Base-by-base conservation (phyloP, 148 eudicot species). In the Mesembryanthemum crystallinum region DNA sequence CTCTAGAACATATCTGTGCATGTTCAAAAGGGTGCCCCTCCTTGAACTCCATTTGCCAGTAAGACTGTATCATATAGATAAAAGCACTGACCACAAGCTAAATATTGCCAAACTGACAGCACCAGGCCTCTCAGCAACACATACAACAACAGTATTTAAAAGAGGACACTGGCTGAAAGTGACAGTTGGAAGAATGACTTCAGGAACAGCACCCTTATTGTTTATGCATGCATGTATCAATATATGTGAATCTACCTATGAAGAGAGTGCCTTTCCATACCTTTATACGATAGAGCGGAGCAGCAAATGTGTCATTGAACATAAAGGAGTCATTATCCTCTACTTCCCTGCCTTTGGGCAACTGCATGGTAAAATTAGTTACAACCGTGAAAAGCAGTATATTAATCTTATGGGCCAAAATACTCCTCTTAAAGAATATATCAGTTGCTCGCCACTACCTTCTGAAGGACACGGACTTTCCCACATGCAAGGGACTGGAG, bases 401-500 rank as follows among this genome's bases (percentile, higher is more conserved):
- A 33, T 59, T 18, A 57, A 51, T 23, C 70, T 66, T 51, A 27
- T 43, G 21, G 25, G 35, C n/a, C 27, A n/a, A 54, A 42, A 7
- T 32, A 2, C n/a, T 28, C 28, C 7, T 8, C 18, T 32, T 52
- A 21, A 33, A 72, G 15, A 69, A 8, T 33, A 57, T 20, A 13
- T 69, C 17, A 21, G 8, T n/a, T 59, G 64, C 29, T 67, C 54
- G 59, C 37, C 37, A 59, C 54, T 79, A 94, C 98, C 88, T 94
- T 94, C 72, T 79, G 90, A 72, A 94, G 97, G 71, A 92, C 94
- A n/a, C 98, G 96, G 58, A 94, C 86, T 87, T 94, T 94, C 23
- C 98, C 98, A 76, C 97, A 92, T 42, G 98, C 98, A 82, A 94
- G 98, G 73, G 98, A 94, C 80, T 90, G 98, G 61, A 94, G 81